These are phyloP conservation scores for Paecilomyces variotii DNA, from an alignment of 2,329 filamentous ascomycete species.

Conservation along the genomic window DNA sequence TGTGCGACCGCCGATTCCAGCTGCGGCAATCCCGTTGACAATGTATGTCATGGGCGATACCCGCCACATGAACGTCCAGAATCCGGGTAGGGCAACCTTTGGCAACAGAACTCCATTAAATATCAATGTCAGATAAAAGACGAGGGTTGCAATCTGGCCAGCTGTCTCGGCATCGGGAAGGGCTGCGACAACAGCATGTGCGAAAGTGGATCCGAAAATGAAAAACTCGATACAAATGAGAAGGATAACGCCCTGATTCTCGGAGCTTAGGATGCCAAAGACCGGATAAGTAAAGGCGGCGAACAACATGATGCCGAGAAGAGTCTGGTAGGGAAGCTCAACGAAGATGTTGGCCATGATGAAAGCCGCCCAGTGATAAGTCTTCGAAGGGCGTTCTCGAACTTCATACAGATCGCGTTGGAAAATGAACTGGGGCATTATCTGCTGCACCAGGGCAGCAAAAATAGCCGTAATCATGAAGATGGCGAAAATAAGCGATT, in stretches of 20 bases:
- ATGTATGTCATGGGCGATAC: conserved; percentile 78
- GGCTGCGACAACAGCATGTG: conserved; percentile 67
- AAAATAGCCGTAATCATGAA: conserved; percentile 63
- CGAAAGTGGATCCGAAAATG: conserved; percentile 74
- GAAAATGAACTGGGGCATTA: conserved; percentile 76
- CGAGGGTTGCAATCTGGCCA: conserved; percentile 65
- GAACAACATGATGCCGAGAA: conserved; percentile 67
- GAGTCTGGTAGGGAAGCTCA: conserved; percentile 75
- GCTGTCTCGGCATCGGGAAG: conserved; percentile 68
- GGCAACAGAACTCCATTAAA: conserved; percentile 66
- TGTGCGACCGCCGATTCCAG: conserved; percentile 58
- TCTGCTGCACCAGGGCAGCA: conserved; percentile 47
- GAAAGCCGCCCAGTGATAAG: conserved; percentile 79
- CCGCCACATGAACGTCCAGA: conserved; percentile 82
- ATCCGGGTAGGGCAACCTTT: conserved; percentile 56
- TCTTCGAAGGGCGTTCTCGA: conserved; percentile 74
- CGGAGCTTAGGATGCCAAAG: conserved; percentile 48
- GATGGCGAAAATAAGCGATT: conserved; percentile 80
- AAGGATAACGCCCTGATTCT: conserved; percentile 73
- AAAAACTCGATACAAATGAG: conserved; percentile 68
- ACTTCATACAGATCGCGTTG: conserved; percentile 78
- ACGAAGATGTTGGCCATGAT: conserved; percentile 76
- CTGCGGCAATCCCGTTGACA: conserved; percentile 62
- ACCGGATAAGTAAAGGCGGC: conserved; percentile 82
- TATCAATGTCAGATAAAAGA: conserved; percentile 64